phyloP scores from a whole-genome alignment of 129 eudicot genomes.

The Flaveria trinervia region DNA sequence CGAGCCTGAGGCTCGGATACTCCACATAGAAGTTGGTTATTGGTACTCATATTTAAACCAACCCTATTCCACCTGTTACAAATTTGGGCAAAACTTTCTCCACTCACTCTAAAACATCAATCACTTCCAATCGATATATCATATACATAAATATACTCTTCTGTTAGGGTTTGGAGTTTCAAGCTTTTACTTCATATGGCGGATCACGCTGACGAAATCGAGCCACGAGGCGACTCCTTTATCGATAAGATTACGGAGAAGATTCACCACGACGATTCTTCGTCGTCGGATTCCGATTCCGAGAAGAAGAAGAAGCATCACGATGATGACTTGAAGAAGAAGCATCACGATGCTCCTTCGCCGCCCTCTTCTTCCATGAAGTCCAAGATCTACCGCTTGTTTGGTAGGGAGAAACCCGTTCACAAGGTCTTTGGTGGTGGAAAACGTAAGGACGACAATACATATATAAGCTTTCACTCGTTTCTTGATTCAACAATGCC shows the following conservation, averaged over 20 bases:
- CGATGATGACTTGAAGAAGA: slow-evolving; percentile 40
- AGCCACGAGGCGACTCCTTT: slow-evolving; percentile 49
- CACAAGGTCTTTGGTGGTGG: slow-evolving; percentile 84
- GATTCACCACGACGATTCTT: slow-evolving; percentile 52
- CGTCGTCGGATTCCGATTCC: slow-evolving; percentile 49
- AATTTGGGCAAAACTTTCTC: slow-evolving; percentile 29
- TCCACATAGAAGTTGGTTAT: slow-evolving; percentile 7
- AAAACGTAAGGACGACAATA: slow-evolving; percentile 51
- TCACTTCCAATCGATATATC: slow-evolving; percentile 6
- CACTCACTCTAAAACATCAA: slow-evolving; percentile 10
- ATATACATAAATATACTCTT: neutral
- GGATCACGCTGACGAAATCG: slow-evolving; percentile 66
- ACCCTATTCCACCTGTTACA: slow-evolving; percentile 17
- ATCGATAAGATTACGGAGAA: slow-evolving; percentile 70
- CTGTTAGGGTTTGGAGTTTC: slow-evolving; percentile 28
- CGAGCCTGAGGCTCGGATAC: neutral
- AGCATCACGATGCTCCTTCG: slow-evolving; percentile 34
- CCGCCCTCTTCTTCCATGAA: slow-evolving; percentile 38
- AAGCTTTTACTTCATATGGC: slow-evolving; percentile 47
- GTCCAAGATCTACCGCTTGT: slow-evolving; percentile 38
- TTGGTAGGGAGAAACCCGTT: slow-evolving; percentile 45
- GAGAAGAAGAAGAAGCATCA: slow-evolving; percentile 29
- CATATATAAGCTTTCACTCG: no score
- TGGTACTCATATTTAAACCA: slow-evolving; percentile 26
- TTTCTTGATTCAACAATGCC: neutral